Conservation (phyloP, 306 rosid species). For the Alnus glutinosa region DNA sequence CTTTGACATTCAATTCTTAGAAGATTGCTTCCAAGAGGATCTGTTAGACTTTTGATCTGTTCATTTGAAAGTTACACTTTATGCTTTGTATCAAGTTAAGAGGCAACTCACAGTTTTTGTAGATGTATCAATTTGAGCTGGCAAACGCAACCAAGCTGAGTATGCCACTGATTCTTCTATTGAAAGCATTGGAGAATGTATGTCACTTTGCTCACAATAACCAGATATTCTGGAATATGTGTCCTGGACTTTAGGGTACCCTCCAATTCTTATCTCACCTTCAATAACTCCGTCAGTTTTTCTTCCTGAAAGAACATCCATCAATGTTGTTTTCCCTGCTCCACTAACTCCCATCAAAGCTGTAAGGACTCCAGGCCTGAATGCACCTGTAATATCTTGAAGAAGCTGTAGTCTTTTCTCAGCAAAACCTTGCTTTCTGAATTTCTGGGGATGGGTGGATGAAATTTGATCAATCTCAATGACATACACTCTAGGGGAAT, state of each 20-base stretch:
- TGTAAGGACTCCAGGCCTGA: conserved; percentile 60
- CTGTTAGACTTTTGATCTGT: not conserved
- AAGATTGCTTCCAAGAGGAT: not conserved
- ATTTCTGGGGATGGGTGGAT: conserved; percentile 17
- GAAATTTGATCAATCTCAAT: not conserved
- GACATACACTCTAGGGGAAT: not conserved
- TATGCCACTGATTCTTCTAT: conserved; percentile 52
- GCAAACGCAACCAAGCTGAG: conserved; percentile 69
- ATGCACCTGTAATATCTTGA: conserved; percentile 40
- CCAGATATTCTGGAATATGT: conserved; percentile 55
- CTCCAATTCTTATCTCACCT: conserved; percentile 56
- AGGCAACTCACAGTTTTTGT: conserved; percentile 26
- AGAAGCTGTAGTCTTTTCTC: conserved; percentile 30
- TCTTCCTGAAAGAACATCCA: conserved; percentile 70
- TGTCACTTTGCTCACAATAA: conserved; percentile 66
- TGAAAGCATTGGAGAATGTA: conserved; percentile 55
- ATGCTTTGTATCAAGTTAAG: not conserved
- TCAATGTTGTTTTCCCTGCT: conserved; percentile 68
- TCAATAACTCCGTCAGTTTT: conserved; percentile 54
- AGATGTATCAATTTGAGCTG: conserved; percentile 30
- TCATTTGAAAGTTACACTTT: not conserved
- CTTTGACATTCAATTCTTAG: not conserved
- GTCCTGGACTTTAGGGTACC: conserved; percentile 53
- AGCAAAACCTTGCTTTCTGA: conserved; percentile 25
- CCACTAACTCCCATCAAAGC: conserved; percentile 66